Evolutionary conservation across 306 rosid genomes (phyloP).

Genomic region (Abrus precatorius): DNA sequence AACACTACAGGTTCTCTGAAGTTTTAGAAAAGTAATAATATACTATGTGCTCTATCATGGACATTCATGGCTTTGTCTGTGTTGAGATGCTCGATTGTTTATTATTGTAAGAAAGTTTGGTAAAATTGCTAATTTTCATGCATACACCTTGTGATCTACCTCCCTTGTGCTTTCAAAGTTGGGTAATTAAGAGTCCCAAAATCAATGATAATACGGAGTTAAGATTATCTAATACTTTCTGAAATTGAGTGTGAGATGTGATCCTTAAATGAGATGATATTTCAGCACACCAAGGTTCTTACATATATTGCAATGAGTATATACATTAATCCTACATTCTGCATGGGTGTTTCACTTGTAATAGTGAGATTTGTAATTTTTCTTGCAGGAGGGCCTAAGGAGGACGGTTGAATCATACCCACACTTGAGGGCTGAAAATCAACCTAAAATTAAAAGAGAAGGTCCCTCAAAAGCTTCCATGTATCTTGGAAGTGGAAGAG

Average conservation of each 20-base stretch:
- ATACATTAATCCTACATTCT: slow-evolving; percentile 34
- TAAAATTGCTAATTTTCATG: slow-evolving; percentile 6
- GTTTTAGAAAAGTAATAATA: slow-evolving; percentile 35
- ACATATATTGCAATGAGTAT: slow-evolving; percentile 29
- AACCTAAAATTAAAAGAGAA: slow-evolving; percentile 62
- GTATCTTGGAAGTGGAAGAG: slow-evolving; percentile 87
- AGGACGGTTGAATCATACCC: slow-evolving; percentile 86
- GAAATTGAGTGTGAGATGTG: slow-evolving; percentile 33
- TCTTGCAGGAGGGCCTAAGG: slow-evolving; percentile 84
- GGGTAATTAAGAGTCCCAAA: slow-evolving; percentile 26
- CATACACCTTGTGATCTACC: slow-evolving; percentile 2
- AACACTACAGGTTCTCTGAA: slow-evolving; percentile 74
- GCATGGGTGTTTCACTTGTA: slow-evolving; percentile 1
- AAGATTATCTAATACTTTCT: slow-evolving; percentile 35
- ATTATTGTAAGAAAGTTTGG: neutral
- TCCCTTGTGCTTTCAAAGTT: slow-evolving; percentile 22
- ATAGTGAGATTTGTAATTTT: slow-evolving; percentile 40
- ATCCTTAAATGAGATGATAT: slow-evolving; percentile 37
- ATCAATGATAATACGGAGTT: slow-evolving; percentile 16
- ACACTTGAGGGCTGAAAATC: slow-evolving; percentile 80
- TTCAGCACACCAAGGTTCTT: slow-evolving; percentile 31
- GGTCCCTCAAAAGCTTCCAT: slow-evolving; percentile 87
- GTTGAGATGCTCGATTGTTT: slow-evolving; percentile 19
- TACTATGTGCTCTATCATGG: slow-evolving; percentile 3
- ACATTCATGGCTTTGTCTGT: slow-evolving; percentile 8